Percentiles rank a stretch among this genome's conserved stretches.
Conservation (phyloP, 257 asterid genomes). For the Rehmannia glutinosa region DNA sequence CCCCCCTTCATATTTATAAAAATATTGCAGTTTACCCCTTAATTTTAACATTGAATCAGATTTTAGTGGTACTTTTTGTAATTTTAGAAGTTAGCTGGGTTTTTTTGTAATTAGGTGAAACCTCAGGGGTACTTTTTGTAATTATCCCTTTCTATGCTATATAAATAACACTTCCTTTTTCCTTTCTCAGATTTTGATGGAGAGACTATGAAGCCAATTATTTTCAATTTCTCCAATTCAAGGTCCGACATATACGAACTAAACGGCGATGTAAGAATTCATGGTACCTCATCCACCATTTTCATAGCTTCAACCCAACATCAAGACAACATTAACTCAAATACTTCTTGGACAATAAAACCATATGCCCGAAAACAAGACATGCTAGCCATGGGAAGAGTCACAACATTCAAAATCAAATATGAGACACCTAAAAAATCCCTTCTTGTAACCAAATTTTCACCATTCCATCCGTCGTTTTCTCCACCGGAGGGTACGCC, state of each 20-base stretch:
- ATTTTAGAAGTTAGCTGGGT: no score
- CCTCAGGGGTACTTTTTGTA: no score
- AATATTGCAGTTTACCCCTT: no score
- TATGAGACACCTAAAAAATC: neutral
- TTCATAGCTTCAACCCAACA: slow-evolving; percentile 23
- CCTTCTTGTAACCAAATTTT: slow-evolving; percentile 37
- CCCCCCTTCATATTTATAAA: no score
- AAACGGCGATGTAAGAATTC: slow-evolving; percentile 57
- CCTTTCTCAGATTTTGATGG: no score
- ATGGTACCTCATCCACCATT: slow-evolving; percentile 40
- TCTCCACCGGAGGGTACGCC: slow-evolving; percentile 47
- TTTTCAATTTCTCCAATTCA: slow-evolving; percentile 20
- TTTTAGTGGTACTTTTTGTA: no score
- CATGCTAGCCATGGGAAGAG: neutral
- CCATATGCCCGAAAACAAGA: slow-evolving; percentile 60
- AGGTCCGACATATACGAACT: slow-evolving; percentile 47
- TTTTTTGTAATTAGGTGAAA: no score
- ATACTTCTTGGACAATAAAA: slow-evolving; percentile 27
- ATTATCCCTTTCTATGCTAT: no score
- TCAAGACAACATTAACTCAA: no score
- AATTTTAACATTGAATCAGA: no score
- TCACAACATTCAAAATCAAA: neutral
- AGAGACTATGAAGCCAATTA: slow-evolving; percentile 4
- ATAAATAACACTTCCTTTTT: no score
- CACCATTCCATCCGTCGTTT: slow-evolving; percentile 40